A percentile compares a stretch with the other conserved stretches of the same genome.
These are phyloP conservation scores for Rhizopus stolonifer DNA, from an alignment of 371 early-diverging fungal genomes.

Conservation along the genomic window DNA sequence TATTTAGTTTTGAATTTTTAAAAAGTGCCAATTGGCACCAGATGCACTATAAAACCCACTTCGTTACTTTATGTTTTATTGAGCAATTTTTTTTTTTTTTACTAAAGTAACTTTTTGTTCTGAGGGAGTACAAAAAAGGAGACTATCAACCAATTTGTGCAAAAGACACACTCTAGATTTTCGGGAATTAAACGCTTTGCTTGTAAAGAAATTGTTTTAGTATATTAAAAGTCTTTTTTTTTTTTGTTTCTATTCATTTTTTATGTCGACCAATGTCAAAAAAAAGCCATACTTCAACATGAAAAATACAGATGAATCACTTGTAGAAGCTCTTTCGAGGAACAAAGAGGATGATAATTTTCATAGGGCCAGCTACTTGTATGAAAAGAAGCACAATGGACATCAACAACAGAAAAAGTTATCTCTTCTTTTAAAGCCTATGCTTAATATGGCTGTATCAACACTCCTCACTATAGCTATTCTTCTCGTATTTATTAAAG, in stretches of 20 bases:
- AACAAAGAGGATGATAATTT: background rate
- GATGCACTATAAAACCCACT: too few species aligned
- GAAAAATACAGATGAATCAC: background rate
- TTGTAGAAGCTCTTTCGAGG: background rate
- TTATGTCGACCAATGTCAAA: background rate
- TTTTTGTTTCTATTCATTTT: background rate
- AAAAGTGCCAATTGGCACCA: too few species aligned
- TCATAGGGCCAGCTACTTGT: background rate
- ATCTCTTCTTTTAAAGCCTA: slow-evolving; percentile 3
- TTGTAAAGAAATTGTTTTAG: background rate
- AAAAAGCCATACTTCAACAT: background rate
- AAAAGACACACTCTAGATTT: background rate
- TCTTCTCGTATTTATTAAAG: slow-evolving; percentile 16
- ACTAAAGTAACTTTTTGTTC: too few species aligned
- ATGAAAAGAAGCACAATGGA: background rate
- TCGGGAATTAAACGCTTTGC: background rate
- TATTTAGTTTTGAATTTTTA: too few species aligned
- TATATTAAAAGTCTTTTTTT: background rate
- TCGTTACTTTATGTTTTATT: too few species aligned
- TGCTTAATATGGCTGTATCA: slow-evolving; percentile 10
- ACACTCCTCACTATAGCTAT: slow-evolving; percentile 6
- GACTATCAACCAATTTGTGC: background rate
- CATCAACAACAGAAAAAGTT: background rate
- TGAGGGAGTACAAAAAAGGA: background rate
- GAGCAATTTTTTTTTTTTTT: too few species aligned